These are phyloP conservation scores for Malus sylvestris DNA, from an alignment of 306 rosid genomes.

Conservation along the genomic window DNA sequence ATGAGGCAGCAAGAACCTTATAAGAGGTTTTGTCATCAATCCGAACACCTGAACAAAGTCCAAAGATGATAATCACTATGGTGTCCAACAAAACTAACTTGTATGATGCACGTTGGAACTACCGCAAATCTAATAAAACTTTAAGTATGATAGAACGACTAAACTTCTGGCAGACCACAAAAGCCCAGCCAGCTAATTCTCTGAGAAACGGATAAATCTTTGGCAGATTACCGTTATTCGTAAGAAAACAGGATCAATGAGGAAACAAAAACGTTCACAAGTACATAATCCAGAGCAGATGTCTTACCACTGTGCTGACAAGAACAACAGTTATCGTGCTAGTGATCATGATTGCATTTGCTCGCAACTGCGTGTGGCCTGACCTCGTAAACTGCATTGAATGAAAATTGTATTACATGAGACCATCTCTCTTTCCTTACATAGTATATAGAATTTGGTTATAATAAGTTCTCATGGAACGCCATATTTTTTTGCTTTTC, in stretches of 20 bases:
- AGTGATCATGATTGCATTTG: constrained; percentile 86
- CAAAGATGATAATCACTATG: constrained; percentile 7
- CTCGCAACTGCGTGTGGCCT: constrained; percentile 70
- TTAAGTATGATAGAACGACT: background rate
- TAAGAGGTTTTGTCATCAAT: constrained; percentile 85
- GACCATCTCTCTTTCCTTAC: background rate
- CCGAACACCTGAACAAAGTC: constrained; percentile 71
- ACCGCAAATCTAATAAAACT: background rate
- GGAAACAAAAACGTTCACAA: background rate
- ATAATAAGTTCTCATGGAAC: background rate
- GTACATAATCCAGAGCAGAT: background rate
- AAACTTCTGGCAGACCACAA: background rate
- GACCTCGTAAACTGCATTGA: constrained; percentile 73
- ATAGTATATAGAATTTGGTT: too few relatives aligned
- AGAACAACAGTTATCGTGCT: constrained; percentile 94
- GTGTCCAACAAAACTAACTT: background rate
- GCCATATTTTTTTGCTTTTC: background rate
- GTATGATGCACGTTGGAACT: background rate
- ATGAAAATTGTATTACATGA: background rate
- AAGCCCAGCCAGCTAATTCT: background rate
- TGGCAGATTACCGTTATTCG: background rate
- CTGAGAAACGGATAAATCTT: background rate
- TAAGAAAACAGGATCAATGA: background rate
- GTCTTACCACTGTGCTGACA: constrained; percentile 83
- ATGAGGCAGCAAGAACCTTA: constrained; percentile 58